Evolutionary conservation across 2,329 filamentous ascomycete genomes (phyloP).

Genomic region (Colletotrichum sp.): DNA sequence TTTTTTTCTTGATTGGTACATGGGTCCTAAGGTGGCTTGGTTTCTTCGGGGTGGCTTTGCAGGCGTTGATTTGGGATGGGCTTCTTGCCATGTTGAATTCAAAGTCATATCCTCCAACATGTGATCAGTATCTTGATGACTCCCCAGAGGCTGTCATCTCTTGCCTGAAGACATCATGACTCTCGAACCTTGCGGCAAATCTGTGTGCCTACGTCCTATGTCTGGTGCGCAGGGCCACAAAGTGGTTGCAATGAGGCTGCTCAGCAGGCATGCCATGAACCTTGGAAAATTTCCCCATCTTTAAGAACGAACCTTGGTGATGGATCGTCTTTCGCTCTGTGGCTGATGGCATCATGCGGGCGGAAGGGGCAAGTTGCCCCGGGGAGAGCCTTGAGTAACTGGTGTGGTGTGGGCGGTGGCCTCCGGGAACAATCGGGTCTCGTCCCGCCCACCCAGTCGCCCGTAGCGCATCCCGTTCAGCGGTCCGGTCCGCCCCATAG

Average conservation of each 20-base stretch:
- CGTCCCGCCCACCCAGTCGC: neutral
- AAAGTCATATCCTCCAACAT: neutral
- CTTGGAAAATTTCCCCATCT: neutral
- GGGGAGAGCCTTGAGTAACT: neutral
- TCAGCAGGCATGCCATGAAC: neutral
- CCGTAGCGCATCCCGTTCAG: neutral
- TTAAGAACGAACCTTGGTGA: rapidly evolving
- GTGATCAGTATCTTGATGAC: neutral
- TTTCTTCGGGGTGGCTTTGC: constrained; percentile 1
- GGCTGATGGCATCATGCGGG: neutral
- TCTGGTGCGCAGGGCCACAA: neutral
- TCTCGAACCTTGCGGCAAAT: neutral
- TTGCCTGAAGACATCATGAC: neutral
- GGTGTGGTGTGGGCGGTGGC: neutral
- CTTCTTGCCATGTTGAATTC: neutral
- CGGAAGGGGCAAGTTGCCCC: neutral
- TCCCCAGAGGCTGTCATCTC: rapidly evolving
- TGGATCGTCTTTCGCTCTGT: neutral
- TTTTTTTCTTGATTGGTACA: neutral
- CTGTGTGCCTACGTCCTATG: neutral
- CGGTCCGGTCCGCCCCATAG: constrained; percentile 1
- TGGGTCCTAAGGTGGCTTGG: neutral
- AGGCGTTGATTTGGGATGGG: constrained; percentile 6
- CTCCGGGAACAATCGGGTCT: neutral
- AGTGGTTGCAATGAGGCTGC: neutral